These are phyloP conservation scores for Teratosphaeriaceae sp. DNA, from an alignment of 2,329 filamentous ascomycete genomes.

Conservation along the genomic window DNA sequence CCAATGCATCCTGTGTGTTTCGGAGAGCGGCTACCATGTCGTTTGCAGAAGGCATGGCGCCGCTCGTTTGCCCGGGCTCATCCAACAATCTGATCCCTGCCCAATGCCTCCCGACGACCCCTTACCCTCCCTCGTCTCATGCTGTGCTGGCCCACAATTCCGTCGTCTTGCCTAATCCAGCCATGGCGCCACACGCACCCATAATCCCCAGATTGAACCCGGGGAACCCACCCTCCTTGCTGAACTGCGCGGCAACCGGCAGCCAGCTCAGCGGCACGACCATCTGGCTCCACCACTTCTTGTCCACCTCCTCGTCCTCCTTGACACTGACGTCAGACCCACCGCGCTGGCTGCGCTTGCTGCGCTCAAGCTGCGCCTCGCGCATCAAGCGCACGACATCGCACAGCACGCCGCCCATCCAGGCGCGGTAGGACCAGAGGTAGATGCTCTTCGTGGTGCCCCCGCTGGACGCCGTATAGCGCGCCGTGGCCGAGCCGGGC, in stretches of 20 bases:
- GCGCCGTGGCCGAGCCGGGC: constrained; percentile 28
- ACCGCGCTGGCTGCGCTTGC: constrained; percentile 23
- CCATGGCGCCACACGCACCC: constrained; percentile 36
- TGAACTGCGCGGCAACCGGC: constrained; percentile 38
- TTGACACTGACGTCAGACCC: constrained; percentile 16
- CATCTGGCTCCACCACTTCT: constrained; percentile 37
- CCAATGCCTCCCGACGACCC: not conserved
- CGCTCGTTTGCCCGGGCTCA: not conserved
- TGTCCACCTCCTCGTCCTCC: constrained; percentile 33
- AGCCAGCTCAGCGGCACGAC: constrained; percentile 39
- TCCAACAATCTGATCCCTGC: not conserved
- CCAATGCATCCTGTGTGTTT: too few species aligned
- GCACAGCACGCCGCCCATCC: constrained; percentile 37
- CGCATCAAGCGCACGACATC: constrained; percentile 37
- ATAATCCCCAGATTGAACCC: constrained; percentile 40
- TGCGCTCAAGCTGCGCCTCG: constrained; percentile 36
- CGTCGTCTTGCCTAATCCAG: constrained; percentile 29
- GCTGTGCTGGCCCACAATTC: constrained; percentile 30
- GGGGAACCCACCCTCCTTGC: constrained; percentile 33
- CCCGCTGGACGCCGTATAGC: constrained; percentile 26
- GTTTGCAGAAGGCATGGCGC: too few species aligned
- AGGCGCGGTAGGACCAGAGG: constrained; percentile 36
- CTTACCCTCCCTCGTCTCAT: not conserved
- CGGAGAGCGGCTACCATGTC: too few species aligned
- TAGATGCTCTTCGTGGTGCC: constrained; percentile 34